These are phyloP conservation scores for Drechslerella dactyloides DNA, from an alignment of 2,329 filamentous ascomycete species.

Conservation along the genomic window DNA sequence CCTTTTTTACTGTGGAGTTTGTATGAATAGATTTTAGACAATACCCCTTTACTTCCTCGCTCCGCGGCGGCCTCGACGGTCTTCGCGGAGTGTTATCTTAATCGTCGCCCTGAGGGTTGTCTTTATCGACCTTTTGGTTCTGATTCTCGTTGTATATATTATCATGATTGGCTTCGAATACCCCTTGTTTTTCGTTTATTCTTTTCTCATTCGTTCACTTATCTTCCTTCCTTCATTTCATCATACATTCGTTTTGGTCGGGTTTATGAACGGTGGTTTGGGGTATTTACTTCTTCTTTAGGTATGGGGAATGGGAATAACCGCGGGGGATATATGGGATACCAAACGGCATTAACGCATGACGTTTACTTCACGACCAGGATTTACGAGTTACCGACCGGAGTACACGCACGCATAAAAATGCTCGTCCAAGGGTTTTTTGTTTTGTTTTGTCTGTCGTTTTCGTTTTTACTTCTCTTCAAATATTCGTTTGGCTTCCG, in stretches of 20 bases:
- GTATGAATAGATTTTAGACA: conserved; percentile 38
- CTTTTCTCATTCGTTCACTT: conserved; percentile 31
- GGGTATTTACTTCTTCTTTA: conserved; percentile 28
- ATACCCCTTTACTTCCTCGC: conserved; percentile 18
- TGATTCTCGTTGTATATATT: background rate
- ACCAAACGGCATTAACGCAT: conserved; percentile 4
- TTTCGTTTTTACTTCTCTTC: background rate
- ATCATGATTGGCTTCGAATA: background rate
- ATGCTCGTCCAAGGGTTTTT: too few relatives aligned
- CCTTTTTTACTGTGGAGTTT: conserved; percentile 27
- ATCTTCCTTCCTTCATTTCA: conserved; percentile 12
- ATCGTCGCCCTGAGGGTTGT: conserved; percentile 35
- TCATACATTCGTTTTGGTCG: conserved; percentile 17
- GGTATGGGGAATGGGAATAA: conserved; percentile 15
- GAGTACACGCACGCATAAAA: conserved; percentile 6
- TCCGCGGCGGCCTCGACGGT: conserved; percentile 27
- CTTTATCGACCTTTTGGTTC: conserved; percentile 15
- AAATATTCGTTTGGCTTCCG: background rate
- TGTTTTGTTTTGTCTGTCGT: background rate
- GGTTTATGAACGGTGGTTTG: conserved; percentile 11
- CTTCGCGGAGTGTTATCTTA: conserved; percentile 5
- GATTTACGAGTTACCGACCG: too few relatives aligned
- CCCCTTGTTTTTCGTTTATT: conserved; percentile 14
- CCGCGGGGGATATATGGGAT: conserved; percentile 5
- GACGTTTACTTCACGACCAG: too few relatives aligned